These are phyloP conservation scores for Irpex lacteus DNA, from an alignment of 1,284 basidiomycete species.

Conservation along the genomic window DNA sequence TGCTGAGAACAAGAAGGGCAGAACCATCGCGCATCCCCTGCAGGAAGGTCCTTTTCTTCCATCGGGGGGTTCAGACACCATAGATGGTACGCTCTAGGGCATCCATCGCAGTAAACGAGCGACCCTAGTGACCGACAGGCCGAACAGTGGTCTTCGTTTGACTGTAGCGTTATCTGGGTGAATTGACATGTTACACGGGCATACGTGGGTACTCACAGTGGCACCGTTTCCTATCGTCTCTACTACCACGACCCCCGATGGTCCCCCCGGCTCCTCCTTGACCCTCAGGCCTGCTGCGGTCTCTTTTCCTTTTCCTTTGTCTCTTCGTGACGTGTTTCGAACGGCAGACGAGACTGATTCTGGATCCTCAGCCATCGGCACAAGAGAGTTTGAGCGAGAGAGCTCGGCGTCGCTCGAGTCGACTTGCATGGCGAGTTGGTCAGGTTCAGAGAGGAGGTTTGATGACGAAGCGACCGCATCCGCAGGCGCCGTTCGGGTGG, in stretches of 20 bases:
- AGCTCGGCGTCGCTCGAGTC: slow-evolving; percentile 45
- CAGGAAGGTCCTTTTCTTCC: slow-evolving; percentile 80
- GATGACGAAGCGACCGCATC: slow-evolving; percentile 37
- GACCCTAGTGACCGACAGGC: slow-evolving; percentile 81
- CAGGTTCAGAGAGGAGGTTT: slow-evolving; percentile 36
- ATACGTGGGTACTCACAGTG: slow-evolving; percentile 13
- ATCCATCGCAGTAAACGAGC: slow-evolving; percentile 95
- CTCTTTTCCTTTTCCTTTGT: slow-evolving; percentile 65
- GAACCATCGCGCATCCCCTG: slow-evolving; percentile 88
- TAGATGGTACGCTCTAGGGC: slow-evolving; percentile 94
- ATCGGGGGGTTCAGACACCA: slow-evolving; percentile 96
- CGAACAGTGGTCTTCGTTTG: slow-evolving; percentile 95
- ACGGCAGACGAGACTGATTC: slow-evolving; percentile 28
- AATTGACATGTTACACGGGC: not conserved
- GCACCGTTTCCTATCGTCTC: slow-evolving; percentile 28
- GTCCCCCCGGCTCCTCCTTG: slow-evolving; percentile 65
- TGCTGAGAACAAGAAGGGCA: slow-evolving; percentile 76
- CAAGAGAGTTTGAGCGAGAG: slow-evolving; percentile 62
- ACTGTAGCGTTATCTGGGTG: slow-evolving; percentile 37
- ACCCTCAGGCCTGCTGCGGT: slow-evolving; percentile 53
- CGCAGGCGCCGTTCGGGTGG: slow-evolving; percentile 34
- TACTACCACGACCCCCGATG: slow-evolving; percentile 16
- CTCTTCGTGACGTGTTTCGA: slow-evolving; percentile 23
- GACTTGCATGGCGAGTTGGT: slow-evolving; percentile 38
- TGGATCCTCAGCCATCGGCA: slow-evolving; percentile 34